A percentile compares a stretch with the other conserved stretches of the same genome.
phyloP scores from a whole-genome alignment of 202 grass and related monocot genomes.

The Bolboschoenoplectus hybrid region DNA sequence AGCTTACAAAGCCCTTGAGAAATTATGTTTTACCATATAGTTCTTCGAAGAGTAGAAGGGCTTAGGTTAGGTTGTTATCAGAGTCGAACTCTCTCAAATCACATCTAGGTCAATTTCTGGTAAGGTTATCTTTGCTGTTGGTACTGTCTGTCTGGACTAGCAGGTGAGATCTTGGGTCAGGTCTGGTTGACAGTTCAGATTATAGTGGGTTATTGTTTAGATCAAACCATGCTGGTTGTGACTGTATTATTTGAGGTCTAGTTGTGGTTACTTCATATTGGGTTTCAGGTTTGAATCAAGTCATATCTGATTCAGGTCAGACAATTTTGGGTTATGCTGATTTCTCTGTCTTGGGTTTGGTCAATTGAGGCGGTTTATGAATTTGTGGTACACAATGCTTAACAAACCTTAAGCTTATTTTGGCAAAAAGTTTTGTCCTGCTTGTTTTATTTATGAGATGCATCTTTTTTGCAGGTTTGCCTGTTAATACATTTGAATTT shows the following conservation, averaged over 20 bases:
- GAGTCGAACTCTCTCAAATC: background rate
- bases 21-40: background rate
- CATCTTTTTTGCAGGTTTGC: slow-evolving; percentile 55
- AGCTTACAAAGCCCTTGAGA: background rate
- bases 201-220: background rate
- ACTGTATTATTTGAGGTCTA: background rate
- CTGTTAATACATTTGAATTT: slow-evolving; percentile 81
- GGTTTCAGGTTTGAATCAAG: background rate
- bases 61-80: background rate
- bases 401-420: background rate
- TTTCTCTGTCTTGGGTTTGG: background rate
- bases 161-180: background rate
- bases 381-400: background rate
- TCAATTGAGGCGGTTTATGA: background rate
- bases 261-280: background rate
- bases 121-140: background rate
- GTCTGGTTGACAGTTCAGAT: background rate
- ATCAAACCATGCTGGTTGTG: background rate
- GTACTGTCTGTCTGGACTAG: background rate
- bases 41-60: background rate
- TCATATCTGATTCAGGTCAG: background rate
- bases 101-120: background rate
- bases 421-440: slow-evolving; percentile 4
- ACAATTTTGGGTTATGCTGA: background rate
- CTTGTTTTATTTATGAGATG: slow-evolving; percentile 26